Base-by-base conservation (phyloP, 257 asterid genomes). In the Solanum chiquidenum region DNA sequence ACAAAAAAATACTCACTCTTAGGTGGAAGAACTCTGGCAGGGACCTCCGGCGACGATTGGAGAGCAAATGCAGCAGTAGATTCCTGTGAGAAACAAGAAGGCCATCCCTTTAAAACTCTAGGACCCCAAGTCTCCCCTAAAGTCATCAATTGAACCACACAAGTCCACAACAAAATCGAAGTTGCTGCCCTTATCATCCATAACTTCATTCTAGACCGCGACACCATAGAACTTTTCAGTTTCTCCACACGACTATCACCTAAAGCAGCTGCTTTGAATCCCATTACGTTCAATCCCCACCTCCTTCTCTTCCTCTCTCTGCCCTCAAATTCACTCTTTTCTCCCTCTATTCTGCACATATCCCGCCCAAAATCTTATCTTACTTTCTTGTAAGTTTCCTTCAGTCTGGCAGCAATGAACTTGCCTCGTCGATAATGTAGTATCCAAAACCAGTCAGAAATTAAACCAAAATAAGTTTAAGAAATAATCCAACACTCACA, bases 131-230 rank as follows among this genome's bases (percentile, higher is more conserved):
- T 93, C 85, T 96, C 98, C 52, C 98, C 95, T 91, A 95, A 92
- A 76, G 98, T 95, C 62, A 95, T 94, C 87, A 96, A 91, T 91
- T 95, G 99, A 92, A 96, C 98, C 87, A 96, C 91, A 86, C 98
- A 96, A 90, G 96, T 96, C 98, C 98, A 96, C 71, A 96, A 90
- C 92, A 96, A 86, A 88, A 96, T 76, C 37, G 98, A 91, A 1
- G 98, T 94, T 2, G 96, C 94, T 12, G 97, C 98, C 88, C 99
- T 92, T 52, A 96, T 93, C 88, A 94, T 94, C 99, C 99, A 96
- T 11, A 96, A 94, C 94, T 95, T 96, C 98, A 94, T 94, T 86
- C 97, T 91, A 12, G 98, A 93, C 89, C 96, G 88, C 23, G 99
- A 96, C 29, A 94, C 92, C 93, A 94, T 86, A 5, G 96, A 93